Percentiles rank a stretch among this genome's conserved stretches.
Conservation (phyloP, 2,329 filamentous ascomycete genomes). For the Phialophora tarda region DNA sequence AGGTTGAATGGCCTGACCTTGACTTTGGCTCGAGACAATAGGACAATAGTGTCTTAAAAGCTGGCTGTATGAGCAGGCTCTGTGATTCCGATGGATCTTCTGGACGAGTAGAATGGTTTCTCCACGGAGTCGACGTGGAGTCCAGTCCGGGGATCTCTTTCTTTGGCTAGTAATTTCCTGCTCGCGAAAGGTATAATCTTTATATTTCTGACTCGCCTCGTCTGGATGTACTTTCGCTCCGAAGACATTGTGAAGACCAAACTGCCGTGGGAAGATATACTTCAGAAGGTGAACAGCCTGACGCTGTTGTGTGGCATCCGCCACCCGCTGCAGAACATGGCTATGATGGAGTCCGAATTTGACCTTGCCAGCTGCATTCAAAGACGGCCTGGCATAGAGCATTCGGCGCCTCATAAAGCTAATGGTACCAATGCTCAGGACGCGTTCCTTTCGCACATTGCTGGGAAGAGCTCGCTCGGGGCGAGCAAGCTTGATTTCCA, state of each 20-base stretch:
- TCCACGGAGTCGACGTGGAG: conserved; percentile 66
- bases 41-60: conserved; percentile 84
- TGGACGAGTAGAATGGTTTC: conserved; percentile 63
- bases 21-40: conserved; percentile 20
- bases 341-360: conserved; percentile 79
- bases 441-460: background rate
- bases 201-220: conserved; percentile 74
- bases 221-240: conserved; percentile 66
- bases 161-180: conserved; percentile 67
- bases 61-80: conserved; percentile 77
- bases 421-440: conserved; percentile 16
- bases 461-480: background rate
- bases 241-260: conserved; percentile 91
- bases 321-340: conserved; percentile 79
- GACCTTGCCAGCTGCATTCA: conserved; percentile 71
- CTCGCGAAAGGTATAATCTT: conserved; percentile 85
- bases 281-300: conserved; percentile 78
- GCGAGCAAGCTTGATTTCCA: background rate
- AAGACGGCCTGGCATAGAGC: conserved; percentile 77
- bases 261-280: conserved; percentile 92
- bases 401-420: conserved; percentile 79
- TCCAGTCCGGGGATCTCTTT: conserved; percentile 19
- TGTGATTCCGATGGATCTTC: conserved; percentile 72
- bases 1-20: conserved; percentile 45
- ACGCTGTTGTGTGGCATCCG: conserved; percentile 52